Evolutionary conservation across 140 eudicot genomes (phyloP), one percentile per base, ranked within the genome.

Genomic region (Oenanthe javanica): DNA sequence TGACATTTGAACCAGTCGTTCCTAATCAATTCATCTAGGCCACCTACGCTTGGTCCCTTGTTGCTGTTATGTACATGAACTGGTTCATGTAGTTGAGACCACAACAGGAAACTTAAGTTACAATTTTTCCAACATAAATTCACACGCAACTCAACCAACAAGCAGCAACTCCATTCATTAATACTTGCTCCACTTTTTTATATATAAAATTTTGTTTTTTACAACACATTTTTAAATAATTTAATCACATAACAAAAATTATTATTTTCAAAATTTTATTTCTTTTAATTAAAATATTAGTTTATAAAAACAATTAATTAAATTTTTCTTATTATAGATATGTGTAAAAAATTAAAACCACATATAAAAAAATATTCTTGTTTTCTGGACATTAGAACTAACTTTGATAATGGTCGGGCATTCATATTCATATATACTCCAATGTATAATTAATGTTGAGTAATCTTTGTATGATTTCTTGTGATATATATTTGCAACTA

Each of bases 131-230:
- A 59, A 59, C 69, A 6, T n/a, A 19, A 1, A 1, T 57, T 3
- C 70, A 61, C 70, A 61, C 70, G 70, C 70, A 19, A 59, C 27
- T 59, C 67, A 59, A 55, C 67, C 67, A 59, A 59, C 15, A 61
- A n/a, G 5, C 14, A 61, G 70, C 70, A 61, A 61, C 70, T 10
- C 70, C 69, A 59, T 59, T 59, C 1, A 57, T 15, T 55, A 14
- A 55, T 3, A 31, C 36, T 31, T 31, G 36, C 36, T 31, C 36
- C 36, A 31, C 36, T 31, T 31, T 31, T 31, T 31, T 31, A 31
- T 31, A 31, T 31, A 31, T 31, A 31, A 31, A 31, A 31, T 31
- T 31, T 31, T 31, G 36, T 31, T 31, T 31, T 31, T 31, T 31
- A 31, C 36, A 0, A 31, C 36, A 31, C 36, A 31, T 31, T 31